phyloP scores from a whole-genome alignment of 148 eudicot genomes.

The Chenopodium formosanum region DNA sequence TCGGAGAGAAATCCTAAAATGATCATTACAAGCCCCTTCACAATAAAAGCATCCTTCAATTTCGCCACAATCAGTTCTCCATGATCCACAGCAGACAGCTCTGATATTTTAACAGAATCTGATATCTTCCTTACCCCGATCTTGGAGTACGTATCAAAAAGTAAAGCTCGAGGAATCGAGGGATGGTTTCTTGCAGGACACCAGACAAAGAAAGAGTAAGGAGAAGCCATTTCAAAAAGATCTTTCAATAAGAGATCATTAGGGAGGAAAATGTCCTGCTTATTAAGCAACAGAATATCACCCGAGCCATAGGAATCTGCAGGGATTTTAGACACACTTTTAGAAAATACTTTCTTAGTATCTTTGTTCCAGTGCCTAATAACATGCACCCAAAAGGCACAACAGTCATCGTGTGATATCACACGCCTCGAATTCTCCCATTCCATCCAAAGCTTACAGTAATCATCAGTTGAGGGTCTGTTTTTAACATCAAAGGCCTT shows the following conservation, averaged over 20 bases:
- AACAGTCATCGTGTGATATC: conserved; percentile 36
- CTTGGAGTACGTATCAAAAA: conserved; percentile 45
- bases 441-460: conserved; percentile 56
- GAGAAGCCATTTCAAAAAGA: conserved; percentile 37
- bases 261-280: conserved; percentile 50
- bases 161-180: conserved; percentile 33
- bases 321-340: conserved; percentile 47
- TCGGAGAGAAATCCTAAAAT: conserved; percentile 54
- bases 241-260: conserved; percentile 61
- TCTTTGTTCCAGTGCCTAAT: conserved; percentile 24
- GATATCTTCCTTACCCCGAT: conserved; percentile 56
- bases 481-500: conserved; percentile 39
- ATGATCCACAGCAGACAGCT: conserved; percentile 15
- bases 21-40: conserved; percentile 45
- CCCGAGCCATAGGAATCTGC: conserved; percentile 31
- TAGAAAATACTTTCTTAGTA: conserved; percentile 28
- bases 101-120: conserved; percentile 34
- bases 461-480: conserved; percentile 49
- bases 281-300: conserved; percentile 36
- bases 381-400: conserved; percentile 54
- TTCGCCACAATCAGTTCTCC: conserved; percentile 22
- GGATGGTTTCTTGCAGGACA: conserved; percentile 37
- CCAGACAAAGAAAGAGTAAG: conserved; percentile 53
- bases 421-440: conserved; percentile 48
- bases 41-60: conserved; percentile 33